These are phyloP conservation scores for Saksenaea oblongispora DNA, from an alignment of 371 early-diverging fungal species.

Conservation along the genomic window DNA sequence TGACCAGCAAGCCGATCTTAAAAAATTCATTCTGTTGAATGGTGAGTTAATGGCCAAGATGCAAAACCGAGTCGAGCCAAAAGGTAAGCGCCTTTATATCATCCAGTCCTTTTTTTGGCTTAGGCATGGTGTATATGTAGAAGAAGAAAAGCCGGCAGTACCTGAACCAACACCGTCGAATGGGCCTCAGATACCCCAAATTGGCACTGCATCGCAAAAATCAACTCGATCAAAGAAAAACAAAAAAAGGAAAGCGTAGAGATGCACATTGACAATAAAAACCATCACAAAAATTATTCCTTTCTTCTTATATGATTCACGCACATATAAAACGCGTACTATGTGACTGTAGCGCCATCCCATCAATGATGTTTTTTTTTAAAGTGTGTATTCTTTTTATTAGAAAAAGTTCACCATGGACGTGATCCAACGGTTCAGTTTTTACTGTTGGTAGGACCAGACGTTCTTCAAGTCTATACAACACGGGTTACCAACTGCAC, in stretches of 20 bases:
- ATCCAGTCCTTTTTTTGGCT: no score
- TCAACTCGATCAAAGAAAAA: slow-evolving; percentile 19
- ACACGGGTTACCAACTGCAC: not conserved
- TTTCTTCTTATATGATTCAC: not conserved
- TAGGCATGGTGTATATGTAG: not conserved
- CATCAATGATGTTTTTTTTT: not conserved
- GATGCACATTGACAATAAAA: no score
- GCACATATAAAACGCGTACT: not conserved
- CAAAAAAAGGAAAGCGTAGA: slow-evolving; percentile 15
- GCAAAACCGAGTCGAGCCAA: slow-evolving; percentile 53
- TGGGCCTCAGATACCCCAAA: slow-evolving; percentile 15
- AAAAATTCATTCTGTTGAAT: slow-evolving; percentile 73
- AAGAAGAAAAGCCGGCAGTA: not conserved
- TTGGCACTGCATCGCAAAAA: not conserved
- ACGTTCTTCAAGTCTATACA: slow-evolving; percentile 50
- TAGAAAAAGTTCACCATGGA: slow-evolving; percentile 19
- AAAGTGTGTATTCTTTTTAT: slow-evolving; percentile 15
- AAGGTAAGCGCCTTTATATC: no score
- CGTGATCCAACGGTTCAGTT: not conserved
- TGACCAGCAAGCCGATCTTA: slow-evolving; percentile 70
- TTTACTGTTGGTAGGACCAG: slow-evolving; percentile 54
- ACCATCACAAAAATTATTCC: not conserved
- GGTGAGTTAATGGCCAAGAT: slow-evolving; percentile 67
- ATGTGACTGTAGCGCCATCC: not conserved
- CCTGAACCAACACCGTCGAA: slow-evolving; percentile 7